Evolutionary conservation across 129 eudicot genomes (phyloP).

Genomic region (Escallonia rubra): DNA sequence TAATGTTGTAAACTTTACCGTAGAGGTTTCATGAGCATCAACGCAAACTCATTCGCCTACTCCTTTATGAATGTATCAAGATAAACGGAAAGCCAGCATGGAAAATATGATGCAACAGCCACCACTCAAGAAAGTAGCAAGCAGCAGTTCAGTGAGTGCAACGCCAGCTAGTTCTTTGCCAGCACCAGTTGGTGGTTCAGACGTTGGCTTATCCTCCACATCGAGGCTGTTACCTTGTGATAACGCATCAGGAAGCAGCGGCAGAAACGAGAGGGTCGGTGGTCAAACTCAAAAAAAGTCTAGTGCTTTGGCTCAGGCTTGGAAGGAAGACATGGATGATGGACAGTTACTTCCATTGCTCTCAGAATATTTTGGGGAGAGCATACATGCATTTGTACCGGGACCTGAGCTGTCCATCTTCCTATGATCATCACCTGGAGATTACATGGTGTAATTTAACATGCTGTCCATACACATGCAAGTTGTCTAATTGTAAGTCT

Average conservation of each 20-base stretch:
- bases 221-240: slow-evolving; percentile 41
- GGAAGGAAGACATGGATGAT: slow-evolving; percentile 64
- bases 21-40: not conserved
- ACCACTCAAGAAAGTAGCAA: slow-evolving; percentile 61
- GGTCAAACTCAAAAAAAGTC: slow-evolving; percentile 31
- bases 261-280: slow-evolving; percentile 43
- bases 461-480: not conserved
- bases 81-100: slow-evolving; percentile 71
- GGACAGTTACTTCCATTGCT: slow-evolving; percentile 55
- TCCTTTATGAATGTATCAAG: slow-evolving; percentile 26
- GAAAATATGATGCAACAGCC: slow-evolving; percentile 71
- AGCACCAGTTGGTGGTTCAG: slow-evolving; percentile 51
- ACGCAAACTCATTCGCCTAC: not conserved
- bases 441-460: not conserved
- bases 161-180: slow-evolving; percentile 32
- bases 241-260: slow-evolving; percentile 33
- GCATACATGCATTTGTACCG: slow-evolving; percentile 74
- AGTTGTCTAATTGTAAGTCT: no score
- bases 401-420: slow-evolving; percentile 55
- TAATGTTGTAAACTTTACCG: no score
- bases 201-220: slow-evolving; percentile 29
- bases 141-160: slow-evolving; percentile 47
- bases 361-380: slow-evolving; percentile 66
- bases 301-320: slow-evolving; percentile 46
- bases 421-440: slow-evolving; percentile 22